Conservation (phyloP, 2,329 filamentous ascomycete genomes). For the Diaporthe australafricana region DNA sequence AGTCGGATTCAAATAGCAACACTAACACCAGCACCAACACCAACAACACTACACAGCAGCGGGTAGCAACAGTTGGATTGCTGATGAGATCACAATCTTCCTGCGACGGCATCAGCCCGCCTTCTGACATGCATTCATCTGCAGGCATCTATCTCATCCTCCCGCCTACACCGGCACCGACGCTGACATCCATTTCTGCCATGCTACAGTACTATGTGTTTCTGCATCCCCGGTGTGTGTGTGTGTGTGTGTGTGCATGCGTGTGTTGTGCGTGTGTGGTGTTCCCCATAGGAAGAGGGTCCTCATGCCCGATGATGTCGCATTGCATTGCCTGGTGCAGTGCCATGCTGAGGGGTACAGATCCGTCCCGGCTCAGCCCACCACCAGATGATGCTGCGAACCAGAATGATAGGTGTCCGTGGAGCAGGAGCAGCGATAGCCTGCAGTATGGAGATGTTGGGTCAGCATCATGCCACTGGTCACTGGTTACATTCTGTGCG, state of each 20-base stretch:
- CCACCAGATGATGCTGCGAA: not conserved
- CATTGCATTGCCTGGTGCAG: conserved; percentile 16
- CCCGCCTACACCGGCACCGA: not conserved
- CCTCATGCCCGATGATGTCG: conserved; percentile 32
- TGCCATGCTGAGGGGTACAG: conserved; percentile 9
- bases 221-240: not conserved
- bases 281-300: not conserved
- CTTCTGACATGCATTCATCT: conserved; percentile 20
- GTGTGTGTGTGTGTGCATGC: not conserved
- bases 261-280: not conserved
- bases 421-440: no score
- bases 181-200: not conserved
- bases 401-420: not conserved
- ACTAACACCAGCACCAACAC: not conserved
- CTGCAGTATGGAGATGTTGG: no score
- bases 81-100: conserved; percentile 10
- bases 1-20: conserved; percentile 21
- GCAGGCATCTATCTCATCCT: not conserved
- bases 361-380: conserved; percentile 27
- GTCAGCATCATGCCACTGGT: not conserved
- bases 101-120: conserved; percentile 1
- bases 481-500: conserved; percentile 11
- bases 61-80: conserved; percentile 18
- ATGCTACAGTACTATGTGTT: not conserved
- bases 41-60: no score